Evolutionary conservation across 176 grass and related monocot species (phyloP).

Genomic region (Paspalum notatum): DNA sequence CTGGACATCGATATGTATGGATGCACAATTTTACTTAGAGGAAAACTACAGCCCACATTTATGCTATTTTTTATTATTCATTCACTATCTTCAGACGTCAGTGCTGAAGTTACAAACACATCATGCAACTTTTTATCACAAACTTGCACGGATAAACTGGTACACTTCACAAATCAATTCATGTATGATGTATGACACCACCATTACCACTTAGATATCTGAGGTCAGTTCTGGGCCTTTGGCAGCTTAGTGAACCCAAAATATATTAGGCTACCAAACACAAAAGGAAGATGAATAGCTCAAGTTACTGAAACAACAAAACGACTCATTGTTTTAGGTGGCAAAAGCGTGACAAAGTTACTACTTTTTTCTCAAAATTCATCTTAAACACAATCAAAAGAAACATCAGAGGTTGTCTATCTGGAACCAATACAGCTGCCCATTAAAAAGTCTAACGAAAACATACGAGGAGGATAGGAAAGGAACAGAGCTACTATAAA

Average conservation of each 20-base stretch:
- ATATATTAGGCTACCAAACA: conserved; percentile 27
- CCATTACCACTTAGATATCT: conserved; percentile 19
- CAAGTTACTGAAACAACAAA: conserved; percentile 5
- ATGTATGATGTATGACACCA: neutral
- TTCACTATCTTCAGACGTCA: conserved; percentile 29
- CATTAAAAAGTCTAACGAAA: conserved; percentile 7
- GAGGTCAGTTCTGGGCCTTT: neutral
- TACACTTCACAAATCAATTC: conserved; percentile 11
- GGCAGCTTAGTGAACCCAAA: conserved; percentile 2
- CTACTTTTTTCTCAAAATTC: neutral
- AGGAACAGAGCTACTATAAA: conserved; percentile 4
- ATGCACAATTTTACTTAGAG: conserved; percentile 22
- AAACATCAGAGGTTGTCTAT: neutral
- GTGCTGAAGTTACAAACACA: conserved; percentile 22
- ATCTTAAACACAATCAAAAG: neutral
- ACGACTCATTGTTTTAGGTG: neutral
- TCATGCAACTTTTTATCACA: conserved; percentile 4
- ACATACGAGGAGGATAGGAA: neutral
- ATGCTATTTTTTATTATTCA: neutral
- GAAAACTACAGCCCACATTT: conserved; percentile 12
- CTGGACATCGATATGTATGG: conserved; percentile 34
- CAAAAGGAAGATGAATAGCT: neutral
- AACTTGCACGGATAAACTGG: conserved; percentile 11
- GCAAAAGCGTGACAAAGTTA: neutral
- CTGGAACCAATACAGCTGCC: conserved; percentile 27